Base-by-base conservation (phyloP, 1,139 yeast species). In the Spathaspora sp. region DNA sequence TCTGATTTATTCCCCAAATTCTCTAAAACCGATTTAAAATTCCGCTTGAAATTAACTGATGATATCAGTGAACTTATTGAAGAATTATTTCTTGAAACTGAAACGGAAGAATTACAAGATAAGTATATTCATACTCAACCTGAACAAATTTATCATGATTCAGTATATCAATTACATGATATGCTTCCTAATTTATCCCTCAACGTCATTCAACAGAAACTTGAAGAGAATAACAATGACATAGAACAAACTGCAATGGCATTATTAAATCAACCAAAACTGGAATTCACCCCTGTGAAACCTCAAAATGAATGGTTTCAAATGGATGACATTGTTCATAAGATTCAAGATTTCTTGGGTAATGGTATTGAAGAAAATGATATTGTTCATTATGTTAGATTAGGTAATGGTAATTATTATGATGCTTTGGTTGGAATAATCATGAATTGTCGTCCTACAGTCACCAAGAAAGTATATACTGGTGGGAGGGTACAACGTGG, bases 401-500 rank as follows among this genome's bases (percentile, higher is more conserved):
- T 47, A 34, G 50, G 53, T 42, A 43, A 57, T 1, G 57, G 59
- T 10, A 58, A 64, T 39, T 56, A 62, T 27, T 42, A 56, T 3
- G 55, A 54, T 24, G 55, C 73, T 2, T 52, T 74, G 34, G 56
- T 63, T 20, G 70, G 66, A 16, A 55, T 74, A 5, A 57, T 73
- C 16, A 54, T 43, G 42, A 60, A 56, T 38, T 57, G 48, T 17
- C 49, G 47, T 26, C 52, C 51, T 8, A 43, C 24, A 41, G 37
- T 38, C 7, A 42, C 43, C 36, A 44, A 42, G 20, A 38, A 42
- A 10, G 33, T 39, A 2, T 7, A 10, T 13, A 43, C 51, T 6
- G 63, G 64, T 3, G 61, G 67, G 5, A 45, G 68, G 38, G 70
- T 62, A 11, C 70, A 62, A 53, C 54, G 67, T 42, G 58, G 49